phyloP scores from a whole-genome alignment of 2,329 filamentous ascomycete species.

The Colletotrichum sp. region DNA sequence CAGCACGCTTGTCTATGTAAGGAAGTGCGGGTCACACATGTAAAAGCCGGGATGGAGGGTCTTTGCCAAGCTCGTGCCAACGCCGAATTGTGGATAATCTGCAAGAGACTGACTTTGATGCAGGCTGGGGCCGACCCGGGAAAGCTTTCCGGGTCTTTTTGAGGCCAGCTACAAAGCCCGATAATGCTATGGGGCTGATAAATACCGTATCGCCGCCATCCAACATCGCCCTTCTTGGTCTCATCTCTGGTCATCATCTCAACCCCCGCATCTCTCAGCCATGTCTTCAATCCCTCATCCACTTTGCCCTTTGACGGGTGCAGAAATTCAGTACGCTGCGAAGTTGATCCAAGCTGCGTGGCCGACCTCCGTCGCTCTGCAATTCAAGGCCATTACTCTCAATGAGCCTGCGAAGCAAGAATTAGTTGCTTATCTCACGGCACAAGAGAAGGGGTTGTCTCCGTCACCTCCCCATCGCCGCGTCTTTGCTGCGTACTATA shows the following conservation, averaged over 20 bases:
- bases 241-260: not conserved
- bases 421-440: constrained; percentile 54
- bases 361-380: constrained; percentile 58
- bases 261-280: not conserved
- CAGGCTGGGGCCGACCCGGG: not conserved
- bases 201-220: not conserved
- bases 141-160: not conserved
- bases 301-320: constrained; percentile 61
- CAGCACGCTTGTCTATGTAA: not conserved
- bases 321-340: constrained; percentile 59
- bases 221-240: not conserved
- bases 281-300: constrained; percentile 48
- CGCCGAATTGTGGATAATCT: not conserved
- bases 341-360: constrained; percentile 56
- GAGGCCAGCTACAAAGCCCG: constrained; percentile 1
- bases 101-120: not conserved
- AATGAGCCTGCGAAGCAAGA: constrained; percentile 60
- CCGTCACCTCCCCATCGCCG: constrained; percentile 45
- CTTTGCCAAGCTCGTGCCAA: not conserved
- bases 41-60: not conserved
- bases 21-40: constrained; percentile 2
- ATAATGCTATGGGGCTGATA: not conserved
- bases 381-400: constrained; percentile 69
- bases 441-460: constrained; percentile 45
- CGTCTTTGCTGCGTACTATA: constrained; percentile 63